Percentiles rank a stretch among this genome's conserved stretches.
phyloP scores from a whole-genome alignment of 164 flowering plant genomes.

The Magnolia sinica region DNA sequence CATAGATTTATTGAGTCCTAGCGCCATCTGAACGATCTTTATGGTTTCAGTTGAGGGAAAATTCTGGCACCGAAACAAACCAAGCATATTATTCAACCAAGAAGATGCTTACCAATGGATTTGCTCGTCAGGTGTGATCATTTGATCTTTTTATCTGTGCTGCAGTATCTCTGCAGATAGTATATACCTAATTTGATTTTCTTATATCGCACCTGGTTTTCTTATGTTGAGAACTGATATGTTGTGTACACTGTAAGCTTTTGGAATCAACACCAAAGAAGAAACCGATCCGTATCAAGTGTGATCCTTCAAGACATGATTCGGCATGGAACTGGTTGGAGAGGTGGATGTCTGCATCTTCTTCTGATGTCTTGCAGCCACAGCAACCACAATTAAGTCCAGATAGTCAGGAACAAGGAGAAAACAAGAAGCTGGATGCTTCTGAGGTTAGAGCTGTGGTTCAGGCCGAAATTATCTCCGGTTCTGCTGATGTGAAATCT shows the following conservation, averaged over 20 bases:
- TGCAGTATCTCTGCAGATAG: background rate
- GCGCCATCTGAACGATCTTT: background rate
- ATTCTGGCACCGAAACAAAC: constrained; percentile 26
- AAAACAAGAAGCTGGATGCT: constrained; percentile 10
- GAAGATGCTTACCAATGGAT: constrained; percentile 64
- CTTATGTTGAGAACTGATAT: constrained; percentile 1
- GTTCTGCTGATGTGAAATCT: constrained; percentile 24
- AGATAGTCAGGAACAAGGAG: constrained; percentile 24
- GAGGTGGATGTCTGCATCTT: constrained; percentile 83
- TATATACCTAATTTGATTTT: background rate
- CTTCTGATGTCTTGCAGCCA: constrained; percentile 28
- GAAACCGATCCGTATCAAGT: constrained; percentile 57
- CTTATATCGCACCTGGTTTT: constrained; percentile 1
- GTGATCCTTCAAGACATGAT: constrained; percentile 59
- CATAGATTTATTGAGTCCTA: no score
- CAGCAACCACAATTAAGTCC: constrained; percentile 19
- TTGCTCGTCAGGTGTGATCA: constrained; percentile 70
- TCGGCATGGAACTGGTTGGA: constrained; percentile 94
- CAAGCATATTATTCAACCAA: constrained; percentile 36
- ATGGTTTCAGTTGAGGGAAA: constrained; percentile 35
- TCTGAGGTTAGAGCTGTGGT: constrained; percentile 21
- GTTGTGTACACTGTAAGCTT: constrained; percentile 37
- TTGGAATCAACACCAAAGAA: constrained; percentile 62
- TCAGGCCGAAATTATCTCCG: constrained; percentile 27
- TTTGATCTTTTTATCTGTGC: constrained; percentile 1